A percentile compares a stretch with the other conserved stretches of the same genome.
Conservation (phyloP, 768 basidiomycete genomes). For the Harrya chromipes region DNA sequence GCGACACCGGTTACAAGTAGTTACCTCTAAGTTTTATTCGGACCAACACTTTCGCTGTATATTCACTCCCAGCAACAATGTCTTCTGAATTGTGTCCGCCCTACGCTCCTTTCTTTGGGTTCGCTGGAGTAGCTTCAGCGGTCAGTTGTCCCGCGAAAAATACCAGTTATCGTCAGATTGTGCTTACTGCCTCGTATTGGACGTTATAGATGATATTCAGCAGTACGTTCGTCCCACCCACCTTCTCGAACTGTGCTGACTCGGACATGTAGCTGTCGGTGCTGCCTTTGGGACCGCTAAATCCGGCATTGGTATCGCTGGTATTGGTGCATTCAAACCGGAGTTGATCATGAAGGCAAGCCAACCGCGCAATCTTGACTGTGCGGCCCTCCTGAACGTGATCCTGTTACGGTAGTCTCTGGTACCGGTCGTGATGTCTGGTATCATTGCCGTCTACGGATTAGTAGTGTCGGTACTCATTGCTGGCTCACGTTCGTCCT, state of each 20-base stretch:
- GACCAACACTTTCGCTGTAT: no score
- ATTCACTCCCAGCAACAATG: no score
- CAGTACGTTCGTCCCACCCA: conserved; percentile 56
- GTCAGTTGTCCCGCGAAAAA: conserved; percentile 45
- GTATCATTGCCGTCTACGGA: conserved; percentile 97
- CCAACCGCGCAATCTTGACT: neutral
- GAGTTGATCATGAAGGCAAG: conserved; percentile 97
- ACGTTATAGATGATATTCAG: conserved; percentile 86
- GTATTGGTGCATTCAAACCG: conserved; percentile 88
- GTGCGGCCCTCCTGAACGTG: neutral
- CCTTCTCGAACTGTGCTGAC: conserved; percentile 10
- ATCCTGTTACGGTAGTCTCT: conserved; percentile 56
- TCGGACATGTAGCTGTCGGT: conserved; percentile 63
- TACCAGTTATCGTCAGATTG: neutral
- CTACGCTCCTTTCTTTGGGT: conserved; percentile 97
- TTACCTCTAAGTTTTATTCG: no score
- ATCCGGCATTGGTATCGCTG: conserved; percentile 95
- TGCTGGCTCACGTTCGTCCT: conserved; percentile 55
- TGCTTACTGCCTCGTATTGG: conserved; percentile 9
- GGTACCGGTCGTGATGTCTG: conserved; percentile 97
- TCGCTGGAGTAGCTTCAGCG: conserved; percentile 92
- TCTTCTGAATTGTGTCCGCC: conserved; percentile 65
- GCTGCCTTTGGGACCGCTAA: conserved; percentile 97
- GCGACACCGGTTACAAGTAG: no score
- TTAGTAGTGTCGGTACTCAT: conserved; percentile 95